Base-by-base conservation (phyloP, 2,329 filamentous ascomycete species). In the Mycocentrospora acerina region DNA sequence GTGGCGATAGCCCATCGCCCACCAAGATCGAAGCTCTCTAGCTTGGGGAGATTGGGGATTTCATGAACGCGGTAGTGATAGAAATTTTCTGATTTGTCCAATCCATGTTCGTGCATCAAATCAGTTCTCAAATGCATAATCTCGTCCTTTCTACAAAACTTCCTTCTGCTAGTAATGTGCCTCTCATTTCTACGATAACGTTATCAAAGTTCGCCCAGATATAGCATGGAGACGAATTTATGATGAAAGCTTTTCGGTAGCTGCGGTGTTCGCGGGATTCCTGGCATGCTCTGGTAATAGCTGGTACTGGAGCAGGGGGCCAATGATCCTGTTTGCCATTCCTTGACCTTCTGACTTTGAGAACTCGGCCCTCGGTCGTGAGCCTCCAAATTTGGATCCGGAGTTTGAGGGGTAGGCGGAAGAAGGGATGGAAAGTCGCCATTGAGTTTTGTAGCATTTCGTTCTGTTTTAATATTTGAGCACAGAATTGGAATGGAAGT, bases 131-230 rank as follows among this genome's bases (percentile, higher is more conserved):
- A 2, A 31, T 18, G 32, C 19, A 18, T 26, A 19, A 35, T 15
- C 22, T 27, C 27, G 3, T 16, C 26, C 7, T 28, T 29, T 35
- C 32, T 18, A 18, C 3, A 11, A 18, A 17, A 13, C 15, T 12
- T 11, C 3, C 14, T 26, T 37, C 15, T 3, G 8, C 7, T 17
- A 37, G 37, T 5, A 37, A 2, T 6, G 14, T 8, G 13, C 34
- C 17, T 18, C 14, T 11, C 29, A 37, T 29, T 24, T 42, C 25
- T 3, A 49, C 33, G 2, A 44, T 36, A 24, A 41, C 46, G 34
- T 30, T 38, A 3, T 49, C 40, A 13, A 41, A 36, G 11, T 42
- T 41, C 17, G 24, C 27, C 42, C 40, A 46, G 24, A 48, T 37
- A 28, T 42, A 45, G 3, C 35, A 27, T n/a, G 13, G 14, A 14